Percentiles rank a stretch among this genome's conserved stretches.
These are phyloP conservation scores for Afroboletus lepidellus DNA, from an alignment of 1,284 basidiomycete species.

Conservation along the genomic window DNA sequence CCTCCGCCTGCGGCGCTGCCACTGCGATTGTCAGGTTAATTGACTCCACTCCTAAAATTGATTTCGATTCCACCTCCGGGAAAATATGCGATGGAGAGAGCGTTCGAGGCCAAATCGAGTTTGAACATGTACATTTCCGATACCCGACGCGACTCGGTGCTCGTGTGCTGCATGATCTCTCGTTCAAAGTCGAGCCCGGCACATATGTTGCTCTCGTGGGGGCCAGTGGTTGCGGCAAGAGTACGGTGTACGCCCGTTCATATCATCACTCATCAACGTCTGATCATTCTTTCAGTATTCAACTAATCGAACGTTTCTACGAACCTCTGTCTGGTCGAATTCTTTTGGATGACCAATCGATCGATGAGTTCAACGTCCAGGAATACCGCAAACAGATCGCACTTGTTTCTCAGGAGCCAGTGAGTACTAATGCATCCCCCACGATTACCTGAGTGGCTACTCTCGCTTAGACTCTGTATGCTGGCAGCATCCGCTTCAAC, in stretches of 20 bases:
- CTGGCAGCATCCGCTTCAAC: conserved; percentile 87
- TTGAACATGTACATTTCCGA: conserved; percentile 90
- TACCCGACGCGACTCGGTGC: conserved; percentile 91
- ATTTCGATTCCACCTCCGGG: conserved; percentile 77
- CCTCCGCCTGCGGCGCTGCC: conserved; percentile 80
- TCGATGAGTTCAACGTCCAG: conserved; percentile 78
- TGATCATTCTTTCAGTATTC: conserved; percentile 51
- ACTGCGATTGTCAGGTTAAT: conserved; percentile 76
- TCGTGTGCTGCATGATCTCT: conserved; percentile 80
- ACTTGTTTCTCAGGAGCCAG: conserved; percentile 91
- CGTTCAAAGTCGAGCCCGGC: conserved; percentile 83
- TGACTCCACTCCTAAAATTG: conserved; percentile 82
- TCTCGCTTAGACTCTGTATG: conserved; percentile 65
- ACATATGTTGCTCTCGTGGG: conserved; percentile 92
- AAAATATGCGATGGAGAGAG: conserved; percentile 47
- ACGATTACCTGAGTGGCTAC: neutral
- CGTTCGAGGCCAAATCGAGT: conserved; percentile 68
- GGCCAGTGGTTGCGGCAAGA: conserved; percentile 88
- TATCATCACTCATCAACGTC: neutral
- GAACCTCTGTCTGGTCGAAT: conserved; percentile 76
- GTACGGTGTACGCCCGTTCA: conserved; percentile 61
- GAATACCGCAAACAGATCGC: conserved; percentile 85
- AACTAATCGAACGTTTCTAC: conserved; percentile 88
- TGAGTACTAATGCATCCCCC: conserved; percentile 40
- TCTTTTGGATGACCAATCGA: conserved; percentile 77